phyloP scores from a whole-genome alignment of 495 filamentous ascomycete genomes.

The Astrothelium macrocarpum region DNA sequence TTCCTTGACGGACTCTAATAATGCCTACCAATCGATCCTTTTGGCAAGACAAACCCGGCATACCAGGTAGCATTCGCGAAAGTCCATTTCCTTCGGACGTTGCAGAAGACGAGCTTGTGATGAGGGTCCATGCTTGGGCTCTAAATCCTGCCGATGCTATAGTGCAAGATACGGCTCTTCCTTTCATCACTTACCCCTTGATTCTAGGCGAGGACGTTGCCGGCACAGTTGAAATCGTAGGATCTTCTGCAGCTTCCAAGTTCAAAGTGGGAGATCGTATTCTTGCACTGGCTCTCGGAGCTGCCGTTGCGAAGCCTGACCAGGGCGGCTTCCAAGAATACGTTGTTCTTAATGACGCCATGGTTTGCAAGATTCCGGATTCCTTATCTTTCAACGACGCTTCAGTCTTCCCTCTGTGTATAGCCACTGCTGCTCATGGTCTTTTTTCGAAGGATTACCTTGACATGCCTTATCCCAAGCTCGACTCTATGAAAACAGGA shows the following conservation, averaged over 20 bases:
- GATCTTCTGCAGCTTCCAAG: conserved; percentile 21
- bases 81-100: too few species aligned
- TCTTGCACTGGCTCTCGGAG: conserved; percentile 37
- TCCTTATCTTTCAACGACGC: conserved; percentile 14
- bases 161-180: conserved; percentile 19
- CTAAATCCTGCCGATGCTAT: conserved; percentile 32
- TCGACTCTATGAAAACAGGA: not conserved
- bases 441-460: conserved; percentile 21
- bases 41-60: too few species aligned
- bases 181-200: conserved; percentile 17
- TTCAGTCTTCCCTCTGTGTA: conserved; percentile 17
- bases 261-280: conserved; percentile 40
- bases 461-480: conserved; percentile 10
- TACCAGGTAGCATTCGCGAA: too few species aligned
- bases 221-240: conserved; percentile 10
- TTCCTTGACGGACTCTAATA: too few species aligned
- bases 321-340: conserved; percentile 43
- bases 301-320: conserved; percentile 16
- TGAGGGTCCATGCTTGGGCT: conserved; percentile 36
- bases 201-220: conserved; percentile 18
- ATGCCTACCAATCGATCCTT: too few species aligned
- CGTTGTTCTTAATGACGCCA: conserved; percentile 28
- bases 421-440: conserved; percentile 19
- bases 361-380: conserved; percentile 15
- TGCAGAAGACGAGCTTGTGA: conserved; percentile 31